These are phyloP conservation scores for Silene conica DNA, from an alignment of 148 eudicot species.

Conservation along the genomic window DNA sequence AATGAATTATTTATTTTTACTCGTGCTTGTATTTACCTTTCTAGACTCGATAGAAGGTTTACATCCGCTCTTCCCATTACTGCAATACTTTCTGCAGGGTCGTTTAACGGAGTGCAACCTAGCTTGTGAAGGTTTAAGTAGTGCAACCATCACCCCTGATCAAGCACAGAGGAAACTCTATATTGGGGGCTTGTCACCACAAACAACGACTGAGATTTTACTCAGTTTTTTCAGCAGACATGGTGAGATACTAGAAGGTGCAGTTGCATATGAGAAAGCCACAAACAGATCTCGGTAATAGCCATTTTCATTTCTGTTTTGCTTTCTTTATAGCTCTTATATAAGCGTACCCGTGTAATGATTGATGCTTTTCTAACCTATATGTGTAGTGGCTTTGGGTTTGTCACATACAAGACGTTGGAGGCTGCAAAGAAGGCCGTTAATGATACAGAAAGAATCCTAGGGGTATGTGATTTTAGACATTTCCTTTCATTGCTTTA, in stretches of 20 bases:
- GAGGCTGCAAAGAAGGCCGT: conserved; percentile 59
- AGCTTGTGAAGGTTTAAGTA: conserved; percentile 54
- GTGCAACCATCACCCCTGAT: conserved; percentile 43
- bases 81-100: conserved; percentile 35
- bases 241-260: conserved; percentile 70
- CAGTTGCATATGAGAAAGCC: conserved; percentile 72
- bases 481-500: not conserved
- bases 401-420: conserved; percentile 53
- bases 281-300: conserved; percentile 52
- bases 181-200: conserved; percentile 59
- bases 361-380: not conserved
- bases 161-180: conserved; percentile 62
- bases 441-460: conserved; percentile 56
- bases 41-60: not conserved
- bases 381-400: conserved; percentile 56
- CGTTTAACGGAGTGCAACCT: conserved; percentile 65
- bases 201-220: conserved; percentile 57
- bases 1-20: not conserved
- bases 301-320: not conserved
- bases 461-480: conserved; percentile 43
- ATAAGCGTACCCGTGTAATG: no score
- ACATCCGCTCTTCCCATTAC: not conserved
- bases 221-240: conserved; percentile 50
- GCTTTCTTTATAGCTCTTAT: not conserved
- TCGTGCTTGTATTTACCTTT: not conserved